phyloP scores from a whole-genome alignment of 2,329 filamentous ascomycete species.

The Tolypocladium inflatum region DNA sequence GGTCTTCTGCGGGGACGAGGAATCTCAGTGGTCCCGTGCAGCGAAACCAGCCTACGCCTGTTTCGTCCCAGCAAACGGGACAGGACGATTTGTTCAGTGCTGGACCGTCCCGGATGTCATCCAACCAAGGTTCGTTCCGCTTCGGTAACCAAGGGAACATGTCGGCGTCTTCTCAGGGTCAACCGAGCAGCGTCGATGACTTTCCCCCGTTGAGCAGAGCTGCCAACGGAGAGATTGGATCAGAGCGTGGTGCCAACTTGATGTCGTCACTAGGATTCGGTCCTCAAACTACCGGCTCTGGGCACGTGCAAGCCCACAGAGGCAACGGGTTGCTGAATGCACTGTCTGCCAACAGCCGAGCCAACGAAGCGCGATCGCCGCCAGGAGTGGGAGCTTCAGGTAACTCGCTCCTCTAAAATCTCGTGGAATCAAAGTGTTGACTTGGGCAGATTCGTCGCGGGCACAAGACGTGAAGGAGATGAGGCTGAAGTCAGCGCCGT shows the following conservation, averaged over 20 bases:
- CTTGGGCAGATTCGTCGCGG: conserved; percentile 21
- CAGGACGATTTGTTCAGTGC: conserved; percentile 37
- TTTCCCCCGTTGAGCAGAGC: conserved; percentile 53
- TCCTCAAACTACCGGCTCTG: conserved; percentile 29
- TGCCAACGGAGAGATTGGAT: conserved; percentile 46
- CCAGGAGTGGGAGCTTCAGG: conserved; percentile 26
- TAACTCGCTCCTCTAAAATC: not conserved
- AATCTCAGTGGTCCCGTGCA: conserved; percentile 39
- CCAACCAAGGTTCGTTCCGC: conserved; percentile 39
- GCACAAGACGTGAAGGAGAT: conserved; percentile 36
- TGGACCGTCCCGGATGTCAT: conserved; percentile 28
- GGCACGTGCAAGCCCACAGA: conserved; percentile 30
- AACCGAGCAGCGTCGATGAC: conserved; percentile 43
- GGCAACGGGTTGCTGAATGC: conserved; percentile 56
- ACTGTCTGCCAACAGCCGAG: conserved; percentile 48
- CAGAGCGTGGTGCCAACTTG: conserved; percentile 41
- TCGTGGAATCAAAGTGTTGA: conserved; percentile 8
- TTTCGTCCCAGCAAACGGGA: conserved; percentile 39
- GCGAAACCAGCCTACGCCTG: conserved; percentile 40
- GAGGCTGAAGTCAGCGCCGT: conserved; percentile 33
- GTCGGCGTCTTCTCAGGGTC: conserved; percentile 35
- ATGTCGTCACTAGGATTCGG: conserved; percentile 47
- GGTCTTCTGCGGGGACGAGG: conserved; percentile 41
- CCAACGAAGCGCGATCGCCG: conserved; percentile 39
- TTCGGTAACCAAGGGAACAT: conserved; percentile 39